phyloP scores from a whole-genome alignment of 495 filamentous ascomycete genomes.

The Aspergillus bertholletiae region DNA sequence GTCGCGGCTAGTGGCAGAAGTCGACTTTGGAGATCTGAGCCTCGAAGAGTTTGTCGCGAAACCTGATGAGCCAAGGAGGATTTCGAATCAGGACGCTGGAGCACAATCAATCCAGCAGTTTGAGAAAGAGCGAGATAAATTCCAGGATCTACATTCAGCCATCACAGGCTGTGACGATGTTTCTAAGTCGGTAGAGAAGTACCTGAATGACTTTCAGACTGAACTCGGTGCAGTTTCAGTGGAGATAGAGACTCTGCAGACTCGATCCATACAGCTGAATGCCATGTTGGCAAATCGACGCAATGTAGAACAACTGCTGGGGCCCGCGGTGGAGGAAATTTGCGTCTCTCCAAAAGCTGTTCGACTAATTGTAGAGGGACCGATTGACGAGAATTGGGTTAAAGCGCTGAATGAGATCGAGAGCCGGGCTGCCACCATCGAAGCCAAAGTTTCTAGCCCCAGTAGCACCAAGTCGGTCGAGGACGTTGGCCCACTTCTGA shows the following conservation, averaged over 20 bases:
- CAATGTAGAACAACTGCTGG: constrained; percentile 81
- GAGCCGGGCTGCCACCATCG: constrained; percentile 66
- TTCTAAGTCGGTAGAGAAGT: constrained; percentile 85
- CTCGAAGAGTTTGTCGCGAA: constrained; percentile 65
- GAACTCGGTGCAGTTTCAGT: constrained; percentile 88
- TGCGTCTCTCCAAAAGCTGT: constrained; percentile 80
- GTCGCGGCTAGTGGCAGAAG: constrained; percentile 51
- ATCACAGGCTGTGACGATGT: constrained; percentile 91
- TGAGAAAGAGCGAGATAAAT: constrained; percentile 81
- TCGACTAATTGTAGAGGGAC: constrained; percentile 76
- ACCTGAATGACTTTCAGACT: constrained; percentile 86
- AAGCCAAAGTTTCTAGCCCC: constrained; percentile 57
- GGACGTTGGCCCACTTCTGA: constrained; percentile 81
- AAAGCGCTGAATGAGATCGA: constrained; percentile 82
- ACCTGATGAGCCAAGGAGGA: constrained; percentile 32
- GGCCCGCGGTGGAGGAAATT: constrained; percentile 88
- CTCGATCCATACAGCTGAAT: constrained; percentile 78
- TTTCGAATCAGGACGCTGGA: constrained; percentile 48
- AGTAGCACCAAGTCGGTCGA: constrained; percentile 67
- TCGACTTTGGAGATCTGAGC: constrained; percentile 75
- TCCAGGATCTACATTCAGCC: constrained; percentile 85
- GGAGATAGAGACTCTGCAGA: constrained; percentile 91
- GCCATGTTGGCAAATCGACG: constrained; percentile 86
- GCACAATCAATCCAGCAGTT: constrained; percentile 76
- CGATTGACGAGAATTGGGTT: constrained; percentile 88